Evolutionary conservation across 768 basidiomycete genomes (phyloP), one percentile per base, ranked within the genome.

Genomic region (Termitomyces sp.): DNA sequence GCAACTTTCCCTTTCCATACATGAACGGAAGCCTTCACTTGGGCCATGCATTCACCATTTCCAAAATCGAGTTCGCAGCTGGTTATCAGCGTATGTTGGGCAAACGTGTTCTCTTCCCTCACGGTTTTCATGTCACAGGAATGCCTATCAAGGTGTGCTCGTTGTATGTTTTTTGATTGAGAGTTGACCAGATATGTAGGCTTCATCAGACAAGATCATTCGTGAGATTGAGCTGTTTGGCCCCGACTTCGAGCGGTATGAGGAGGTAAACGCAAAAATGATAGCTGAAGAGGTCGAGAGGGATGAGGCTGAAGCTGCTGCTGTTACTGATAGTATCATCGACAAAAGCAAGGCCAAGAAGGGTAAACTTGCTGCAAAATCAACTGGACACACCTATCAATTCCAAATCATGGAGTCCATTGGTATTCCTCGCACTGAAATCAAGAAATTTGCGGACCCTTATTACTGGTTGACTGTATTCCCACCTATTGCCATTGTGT

Each of bases 351-450:
- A 97, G 72, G 94, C 86, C 2, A 97, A 94, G 74, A 99, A 99
- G 78, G 95, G 96, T 54, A 99, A 99, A 74, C 76, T 98, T 17
- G 83, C 85, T 17, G 93, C 94, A 17, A 98, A 99, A 76, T 87
- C 91, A 0, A 96, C 96, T 2, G 97, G 96, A 2, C 80, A 92
- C 63, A 89, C 88, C 36, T 98, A 98, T 76, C 97, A 99, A 72
- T 99, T 98, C 83, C 97, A 98, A 81, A 98, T 98, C 73, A 90
- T 98, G 88, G 89, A 96, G 70, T 91, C 93, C 46, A 92, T 97
- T 66, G 88, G 91, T 53, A 88, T 98, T 5, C 92, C 95, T 12
- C 84, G 90, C 45, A 73, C 79, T 11, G 94, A 98, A 68, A 93
- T 98, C 77, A 97, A 97, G 76, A 89, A 91, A 70, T 99, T 99